Conservation (phyloP, 179 eudicot species). For the Nepenthes alata region DNA sequence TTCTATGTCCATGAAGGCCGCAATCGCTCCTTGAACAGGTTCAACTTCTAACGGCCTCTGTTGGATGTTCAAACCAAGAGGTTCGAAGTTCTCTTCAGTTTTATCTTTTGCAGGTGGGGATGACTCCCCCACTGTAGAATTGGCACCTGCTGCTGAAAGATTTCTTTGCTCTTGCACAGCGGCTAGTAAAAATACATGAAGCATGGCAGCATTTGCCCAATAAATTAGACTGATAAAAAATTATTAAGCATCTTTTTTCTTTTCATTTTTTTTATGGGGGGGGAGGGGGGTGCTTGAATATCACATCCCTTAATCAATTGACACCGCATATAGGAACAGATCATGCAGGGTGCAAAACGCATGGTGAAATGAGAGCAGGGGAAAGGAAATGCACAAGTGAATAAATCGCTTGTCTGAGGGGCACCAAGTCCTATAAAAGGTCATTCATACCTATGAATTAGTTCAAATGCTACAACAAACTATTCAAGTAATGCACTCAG, state of each 20-base stretch:
- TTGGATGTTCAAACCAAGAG: constrained; percentile 65
- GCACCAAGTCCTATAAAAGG: too few species aligned
- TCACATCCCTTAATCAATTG: too few species aligned
- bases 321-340: too few species aligned
- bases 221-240: background rate
- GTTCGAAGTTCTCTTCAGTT: constrained; percentile 38
- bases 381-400: background rate
- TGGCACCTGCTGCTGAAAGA: constrained; percentile 61
- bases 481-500: too few species aligned
- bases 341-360: background rate
- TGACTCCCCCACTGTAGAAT: constrained; percentile 65
- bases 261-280: too few species aligned
- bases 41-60: constrained; percentile 55
- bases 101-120: constrained; percentile 57
- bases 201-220: background rate
- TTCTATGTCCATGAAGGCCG: constrained; percentile 48
- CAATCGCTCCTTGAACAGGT: constrained; percentile 51
- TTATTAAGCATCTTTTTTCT: too few species aligned
- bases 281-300: too few species aligned
- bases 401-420: too few species aligned
- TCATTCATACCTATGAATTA: too few species aligned
- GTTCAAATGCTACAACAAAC: background rate
- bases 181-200: background rate
- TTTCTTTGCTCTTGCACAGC: constrained; percentile 87
- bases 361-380: background rate